Conservation (phyloP, 768 basidiomycete species). For the Amanita polypyramis region DNA sequence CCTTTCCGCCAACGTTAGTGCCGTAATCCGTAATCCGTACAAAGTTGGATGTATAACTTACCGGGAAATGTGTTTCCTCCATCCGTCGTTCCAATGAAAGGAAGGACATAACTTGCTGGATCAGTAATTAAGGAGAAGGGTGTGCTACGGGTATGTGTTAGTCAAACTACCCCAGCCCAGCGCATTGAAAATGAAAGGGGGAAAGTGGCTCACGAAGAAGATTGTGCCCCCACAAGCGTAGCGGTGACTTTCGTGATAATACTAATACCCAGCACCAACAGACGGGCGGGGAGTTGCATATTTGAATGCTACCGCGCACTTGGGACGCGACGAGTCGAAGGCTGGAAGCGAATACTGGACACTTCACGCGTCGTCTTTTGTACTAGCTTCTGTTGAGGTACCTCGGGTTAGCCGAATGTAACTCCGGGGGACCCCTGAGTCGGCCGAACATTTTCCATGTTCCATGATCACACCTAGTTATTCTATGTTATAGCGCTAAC, state of each 20-base stretch:
- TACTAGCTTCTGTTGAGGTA: too few relatives aligned
- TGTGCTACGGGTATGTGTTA: not conserved
- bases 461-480: too few relatives aligned
- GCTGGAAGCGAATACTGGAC: too few relatives aligned
- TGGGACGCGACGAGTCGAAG: too few relatives aligned
- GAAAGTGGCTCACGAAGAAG: not conserved
- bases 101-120: conserved; percentile 37
- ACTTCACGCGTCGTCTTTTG: too few relatives aligned
- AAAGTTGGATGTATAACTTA: conserved; percentile 14
- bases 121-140: conserved; percentile 14
- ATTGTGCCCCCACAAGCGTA: not conserved
- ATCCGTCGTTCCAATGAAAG: conserved; percentile 56
- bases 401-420: too few relatives aligned
- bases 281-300: not conserved
- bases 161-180: not conserved
- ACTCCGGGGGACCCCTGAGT: too few relatives aligned
- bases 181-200: not conserved
- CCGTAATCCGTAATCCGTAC: too few relatives aligned
- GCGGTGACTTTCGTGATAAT: too few relatives aligned
- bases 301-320: too few relatives aligned
- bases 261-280: not conserved
- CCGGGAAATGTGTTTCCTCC: conserved; percentile 62
- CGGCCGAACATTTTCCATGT: too few relatives aligned
- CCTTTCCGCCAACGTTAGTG: conserved; percentile 23
- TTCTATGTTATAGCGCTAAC: too few relatives aligned